Conservation (phyloP, 805 yeast genomes). For the Aciculoconidium aculeatum region DNA sequence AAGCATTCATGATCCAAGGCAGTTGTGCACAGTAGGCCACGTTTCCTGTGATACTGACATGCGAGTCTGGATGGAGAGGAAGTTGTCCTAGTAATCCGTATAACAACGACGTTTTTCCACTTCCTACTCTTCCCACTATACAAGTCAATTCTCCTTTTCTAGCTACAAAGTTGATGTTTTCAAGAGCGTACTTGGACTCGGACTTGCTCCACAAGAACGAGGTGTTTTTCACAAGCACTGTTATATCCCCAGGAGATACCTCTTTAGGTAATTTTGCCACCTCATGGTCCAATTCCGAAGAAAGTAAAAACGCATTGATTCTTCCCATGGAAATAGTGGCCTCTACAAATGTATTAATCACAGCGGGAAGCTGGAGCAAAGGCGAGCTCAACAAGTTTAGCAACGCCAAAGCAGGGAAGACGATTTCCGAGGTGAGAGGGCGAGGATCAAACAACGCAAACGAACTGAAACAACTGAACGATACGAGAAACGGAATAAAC, state of each 20-base stretch:
- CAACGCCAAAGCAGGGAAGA: constrained; percentile 23
- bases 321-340: constrained; percentile 54
- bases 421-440: constrained; percentile 20
- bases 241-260: constrained; percentile 9
- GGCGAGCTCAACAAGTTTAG: constrained; percentile 47
- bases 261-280: constrained; percentile 4
- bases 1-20: constrained; percentile 22
- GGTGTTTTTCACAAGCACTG: constrained; percentile 14
- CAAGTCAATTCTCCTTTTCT: constrained; percentile 21
- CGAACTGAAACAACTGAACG: constrained; percentile 16
- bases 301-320: constrained; percentile 40
- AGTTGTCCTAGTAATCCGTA: constrained; percentile 22
- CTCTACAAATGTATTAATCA: constrained; percentile 53
- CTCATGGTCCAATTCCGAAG: constrained; percentile 13
- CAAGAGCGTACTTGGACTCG: constrained; percentile 10
- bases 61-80: constrained; percentile 2
- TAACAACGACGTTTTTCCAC: constrained; percentile 21
- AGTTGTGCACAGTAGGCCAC: constrained; percentile 23
- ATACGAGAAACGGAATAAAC: constrained; percentile 19
- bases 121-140: constrained; percentile 22
- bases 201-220: constrained; percentile 17
- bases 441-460: constrained; percentile 13
- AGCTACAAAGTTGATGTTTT: constrained; percentile 16
- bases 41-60: constrained; percentile 14
- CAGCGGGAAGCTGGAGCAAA: constrained; percentile 51